phyloP scores from a whole-genome alignment of 2,329 filamentous ascomycete species.

The Colletotrichum melonis region DNA sequence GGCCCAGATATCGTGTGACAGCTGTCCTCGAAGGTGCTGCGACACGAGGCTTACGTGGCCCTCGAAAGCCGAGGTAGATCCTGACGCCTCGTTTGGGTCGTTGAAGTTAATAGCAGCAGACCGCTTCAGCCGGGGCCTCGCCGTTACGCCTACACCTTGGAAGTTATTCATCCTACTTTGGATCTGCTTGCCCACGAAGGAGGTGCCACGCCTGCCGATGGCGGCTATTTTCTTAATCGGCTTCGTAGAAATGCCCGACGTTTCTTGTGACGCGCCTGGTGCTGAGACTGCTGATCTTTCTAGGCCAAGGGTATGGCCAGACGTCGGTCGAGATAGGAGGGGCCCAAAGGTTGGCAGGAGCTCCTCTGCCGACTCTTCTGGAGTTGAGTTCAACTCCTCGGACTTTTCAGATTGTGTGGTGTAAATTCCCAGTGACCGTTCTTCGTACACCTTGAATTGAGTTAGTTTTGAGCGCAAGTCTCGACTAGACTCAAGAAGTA shows the following conservation, averaged over 20 bases:
- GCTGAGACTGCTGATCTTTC: slow-evolving; percentile 37
- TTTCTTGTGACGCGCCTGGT: slow-evolving; percentile 40
- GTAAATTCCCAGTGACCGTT: slow-evolving; percentile 73
- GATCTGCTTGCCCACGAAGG: slow-evolving; percentile 68
- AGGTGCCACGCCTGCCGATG: slow-evolving; percentile 46
- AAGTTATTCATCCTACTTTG: slow-evolving; percentile 53
- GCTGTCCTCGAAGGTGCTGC: slow-evolving; percentile 70
- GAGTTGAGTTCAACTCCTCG: slow-evolving; percentile 38
- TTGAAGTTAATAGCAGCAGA: slow-evolving; percentile 22
- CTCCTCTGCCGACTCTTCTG: slow-evolving; percentile 41
- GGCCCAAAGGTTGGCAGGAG: slow-evolving; percentile 8
- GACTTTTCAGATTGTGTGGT: slow-evolving; percentile 45
- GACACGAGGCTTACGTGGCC: slow-evolving; percentile 61
- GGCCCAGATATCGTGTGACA: slow-evolving; percentile 77
- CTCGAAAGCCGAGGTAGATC: slow-evolving; percentile 38
- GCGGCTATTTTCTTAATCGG: slow-evolving; percentile 44
- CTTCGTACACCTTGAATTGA: slow-evolving; percentile 72
- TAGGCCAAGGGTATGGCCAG: background rate
- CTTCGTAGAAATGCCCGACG: slow-evolving; percentile 56
- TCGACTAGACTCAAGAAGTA: background rate
- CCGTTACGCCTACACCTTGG: slow-evolving; percentile 55
- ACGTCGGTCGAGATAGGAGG: slow-evolving; percentile 29
- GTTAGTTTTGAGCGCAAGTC: background rate
- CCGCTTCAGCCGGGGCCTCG: slow-evolving; percentile 35
- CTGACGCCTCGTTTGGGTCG: background rate